Evolutionary conservation across 1,284 basidiomycete genomes (phyloP).

Genomic region (Boletus semigastroideus): DNA sequence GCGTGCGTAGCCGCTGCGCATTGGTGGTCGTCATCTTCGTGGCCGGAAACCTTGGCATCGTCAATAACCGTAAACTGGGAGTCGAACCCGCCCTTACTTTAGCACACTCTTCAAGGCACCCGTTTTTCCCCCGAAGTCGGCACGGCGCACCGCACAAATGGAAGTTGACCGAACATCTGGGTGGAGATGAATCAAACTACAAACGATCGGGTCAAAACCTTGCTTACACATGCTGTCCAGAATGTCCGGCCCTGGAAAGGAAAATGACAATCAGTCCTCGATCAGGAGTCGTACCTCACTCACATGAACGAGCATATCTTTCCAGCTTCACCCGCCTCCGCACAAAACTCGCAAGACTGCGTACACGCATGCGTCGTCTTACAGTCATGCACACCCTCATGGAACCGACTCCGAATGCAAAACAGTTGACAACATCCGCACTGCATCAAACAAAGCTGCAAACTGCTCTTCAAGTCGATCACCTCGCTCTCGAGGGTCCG

Average conservation of each 20-base stretch:
- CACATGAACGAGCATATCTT: conserved; percentile 44
- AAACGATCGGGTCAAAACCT: not conserved
- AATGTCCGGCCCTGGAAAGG: conserved; percentile 49
- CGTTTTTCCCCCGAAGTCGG: conserved; percentile 39
- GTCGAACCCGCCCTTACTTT: conserved; percentile 34
- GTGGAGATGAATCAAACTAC: not conserved
- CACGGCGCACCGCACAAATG: conserved; percentile 51
- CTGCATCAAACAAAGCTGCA: conserved; percentile 48
- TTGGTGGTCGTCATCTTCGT: conserved; percentile 47
- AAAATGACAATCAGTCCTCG: not conserved
- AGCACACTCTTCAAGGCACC: conserved; percentile 49
- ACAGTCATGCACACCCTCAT: conserved; percentile 48
- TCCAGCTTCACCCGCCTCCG: conserved; percentile 21
- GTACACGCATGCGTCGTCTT: conserved; percentile 46
- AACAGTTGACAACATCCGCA: conserved; percentile 47
- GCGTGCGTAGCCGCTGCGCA: conserved; percentile 51
- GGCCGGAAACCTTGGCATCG: conserved; percentile 37
- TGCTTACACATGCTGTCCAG: conserved; percentile 50
- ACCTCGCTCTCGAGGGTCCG: conserved; percentile 41
- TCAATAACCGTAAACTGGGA: conserved; percentile 13
- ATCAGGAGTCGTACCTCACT: conserved; percentile 16
- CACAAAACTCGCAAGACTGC: conserved; percentile 43
- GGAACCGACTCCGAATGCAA: conserved; percentile 46
- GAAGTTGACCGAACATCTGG: conserved; percentile 45
- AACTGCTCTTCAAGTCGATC: conserved; percentile 44